Base-by-base conservation (phyloP, 2,329 filamentous ascomycete genomes). In the Daldinia eschscholtzii region DNA sequence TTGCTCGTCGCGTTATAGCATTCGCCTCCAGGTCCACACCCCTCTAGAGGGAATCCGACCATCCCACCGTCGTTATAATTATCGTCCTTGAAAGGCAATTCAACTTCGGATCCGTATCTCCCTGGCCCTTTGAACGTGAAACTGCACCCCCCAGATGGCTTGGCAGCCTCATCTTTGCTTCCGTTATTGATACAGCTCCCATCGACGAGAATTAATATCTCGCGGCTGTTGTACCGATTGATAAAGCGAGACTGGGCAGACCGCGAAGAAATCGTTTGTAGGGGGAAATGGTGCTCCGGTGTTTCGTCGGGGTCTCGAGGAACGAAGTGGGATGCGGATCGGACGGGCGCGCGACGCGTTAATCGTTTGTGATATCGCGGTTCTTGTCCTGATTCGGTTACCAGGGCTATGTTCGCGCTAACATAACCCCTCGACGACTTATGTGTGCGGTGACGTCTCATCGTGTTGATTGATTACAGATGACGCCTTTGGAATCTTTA, bases 191-290 rank as follows among this genome's bases (percentile, higher is more conserved):
- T 61, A 66, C 82, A 84, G 4, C 80, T 79, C 9, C 82, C 82
- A 63, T 83, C 80, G 9, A 81, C 76, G 63, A 80, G 81, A 28
- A 84, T 76, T 6, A 84, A 78, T 15, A 82, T 78, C 70, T 82
- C 76, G 28, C 73, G 74, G 44, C 74, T 73, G 61, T 81, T 71
- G 61, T 76, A 77, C 26, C 73, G 76, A 71, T 80, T 79, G 61
- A 81, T 74, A 66, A 79, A 78, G 50, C 79, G 78, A 20, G 78
- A 77, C 41, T 74, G 73, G 18, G 64, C 62, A 3, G 72, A 72
- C 18, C 74, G 76, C 2, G 71, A 64, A 28, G 57, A 62, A 13
- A 77, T 69, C 2, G 73, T 79, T 62, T 79, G 78, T 12, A 78
- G 68, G 2, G 78, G 77, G 56, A 79, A 80, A 61, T 79, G 78